Conservation (phyloP, 345 rosid genomes). For the Cardamine occulta region DNA sequence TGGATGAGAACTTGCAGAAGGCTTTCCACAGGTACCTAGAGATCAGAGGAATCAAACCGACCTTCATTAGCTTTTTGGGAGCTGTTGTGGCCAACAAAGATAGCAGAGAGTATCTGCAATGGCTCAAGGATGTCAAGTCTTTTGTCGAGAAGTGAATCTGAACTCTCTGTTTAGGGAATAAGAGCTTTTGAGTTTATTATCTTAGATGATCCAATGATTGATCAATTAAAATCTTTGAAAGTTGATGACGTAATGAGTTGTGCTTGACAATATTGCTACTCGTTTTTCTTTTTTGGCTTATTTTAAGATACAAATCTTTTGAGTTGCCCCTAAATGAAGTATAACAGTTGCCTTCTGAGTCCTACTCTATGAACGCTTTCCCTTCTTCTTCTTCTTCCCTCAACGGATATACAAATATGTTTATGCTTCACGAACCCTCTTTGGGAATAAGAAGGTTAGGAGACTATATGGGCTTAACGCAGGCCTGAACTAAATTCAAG, state of each 20-base stretch:
- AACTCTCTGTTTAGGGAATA: not conserved
- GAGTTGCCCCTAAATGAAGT: not conserved
- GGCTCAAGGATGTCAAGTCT: constrained; percentile 62
- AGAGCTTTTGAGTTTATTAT: not conserved
- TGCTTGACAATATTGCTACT: not conserved
- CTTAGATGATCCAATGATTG: constrained; percentile 2
- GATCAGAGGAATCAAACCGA: constrained; percentile 66
- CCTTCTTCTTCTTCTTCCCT: no score
- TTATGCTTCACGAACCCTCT: not conserved
- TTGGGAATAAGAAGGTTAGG: not conserved
- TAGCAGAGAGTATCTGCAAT: constrained; percentile 56
- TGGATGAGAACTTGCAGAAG: constrained; percentile 73
- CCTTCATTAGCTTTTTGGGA: constrained; percentile 49
- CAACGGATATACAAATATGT: no score
- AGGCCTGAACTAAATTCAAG: not conserved
- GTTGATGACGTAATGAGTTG: not conserved
- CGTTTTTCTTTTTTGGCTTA: not conserved
- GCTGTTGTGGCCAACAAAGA: constrained; percentile 64
- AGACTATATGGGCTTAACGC: not conserved
- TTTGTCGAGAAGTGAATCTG: constrained; percentile 51
- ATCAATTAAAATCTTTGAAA: constrained; percentile 5
- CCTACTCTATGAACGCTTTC: no score
- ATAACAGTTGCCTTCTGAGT: not conserved
- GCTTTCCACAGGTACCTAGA: constrained; percentile 66
- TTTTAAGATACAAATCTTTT: not conserved